Percentiles rank a stretch among this genome's conserved stretches.
Evolutionary conservation across 495 filamentous ascomycete genomes (phyloP).

Genomic region (Sordaria brevicollis): DNA sequence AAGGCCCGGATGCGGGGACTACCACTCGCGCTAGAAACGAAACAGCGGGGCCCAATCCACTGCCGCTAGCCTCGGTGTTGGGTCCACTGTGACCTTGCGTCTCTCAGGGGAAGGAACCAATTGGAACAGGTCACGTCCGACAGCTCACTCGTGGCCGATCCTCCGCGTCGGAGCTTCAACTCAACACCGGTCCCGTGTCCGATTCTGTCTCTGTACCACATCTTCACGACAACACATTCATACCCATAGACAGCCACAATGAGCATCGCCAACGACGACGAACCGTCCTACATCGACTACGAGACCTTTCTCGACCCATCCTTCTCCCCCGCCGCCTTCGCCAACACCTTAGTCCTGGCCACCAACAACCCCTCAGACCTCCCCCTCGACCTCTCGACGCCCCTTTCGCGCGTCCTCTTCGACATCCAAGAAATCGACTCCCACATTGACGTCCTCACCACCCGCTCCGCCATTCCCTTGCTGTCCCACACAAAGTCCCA

Average conservation of each 20-base stretch:
- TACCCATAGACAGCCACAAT: slow-evolving; percentile 5
- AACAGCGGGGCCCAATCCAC: background rate
- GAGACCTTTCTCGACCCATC: slow-evolving; percentile 77
- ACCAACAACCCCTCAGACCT: slow-evolving; percentile 91
- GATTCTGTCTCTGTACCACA: background rate
- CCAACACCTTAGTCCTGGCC: slow-evolving; percentile 74
- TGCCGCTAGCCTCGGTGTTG: background rate
- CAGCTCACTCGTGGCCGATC: background rate
- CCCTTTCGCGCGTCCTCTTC: slow-evolving; percentile 87
- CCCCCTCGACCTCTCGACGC: slow-evolving; percentile 85
- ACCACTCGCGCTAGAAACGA: background rate
- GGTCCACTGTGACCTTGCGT: background rate
- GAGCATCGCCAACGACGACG: slow-evolving; percentile 25
- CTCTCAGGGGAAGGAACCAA: background rate
- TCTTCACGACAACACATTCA: background rate
- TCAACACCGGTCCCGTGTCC: background rate
- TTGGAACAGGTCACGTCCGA: background rate
- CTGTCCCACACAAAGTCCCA: slow-evolving; percentile 67
- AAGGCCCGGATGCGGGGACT: background rate
- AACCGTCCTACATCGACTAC: slow-evolving; percentile 92
- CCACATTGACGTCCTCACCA: slow-evolving; percentile 83
- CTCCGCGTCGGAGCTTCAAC: background rate
- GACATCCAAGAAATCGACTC: slow-evolving; percentile 96
- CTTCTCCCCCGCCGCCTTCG: slow-evolving; percentile 73
- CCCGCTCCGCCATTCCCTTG: slow-evolving; percentile 72